Conservation (phyloP, 306 rosid genomes). For the Corylus avellana region DNA sequence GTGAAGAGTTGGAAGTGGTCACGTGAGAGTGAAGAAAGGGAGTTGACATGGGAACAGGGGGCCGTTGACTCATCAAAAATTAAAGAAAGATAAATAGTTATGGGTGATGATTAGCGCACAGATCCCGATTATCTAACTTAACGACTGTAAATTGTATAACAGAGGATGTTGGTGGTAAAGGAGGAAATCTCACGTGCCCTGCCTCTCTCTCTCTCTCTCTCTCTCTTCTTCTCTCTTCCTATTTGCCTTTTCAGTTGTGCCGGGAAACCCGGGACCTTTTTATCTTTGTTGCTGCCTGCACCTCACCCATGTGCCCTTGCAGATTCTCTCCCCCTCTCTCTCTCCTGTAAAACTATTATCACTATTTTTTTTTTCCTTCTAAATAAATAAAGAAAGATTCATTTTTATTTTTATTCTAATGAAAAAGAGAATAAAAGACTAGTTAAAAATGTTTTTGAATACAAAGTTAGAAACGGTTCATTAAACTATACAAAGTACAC, state of each 20-base stretch:
- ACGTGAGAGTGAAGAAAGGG: conserved; percentile 36
- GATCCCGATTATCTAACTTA: conserved; percentile 45
- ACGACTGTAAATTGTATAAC: not conserved
- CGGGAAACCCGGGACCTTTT: conserved; percentile 38
- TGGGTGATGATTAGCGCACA: conserved; percentile 62
- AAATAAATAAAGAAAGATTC: too few relatives aligned
- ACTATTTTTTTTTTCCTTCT: too few relatives aligned
- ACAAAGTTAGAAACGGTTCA: too few relatives aligned
- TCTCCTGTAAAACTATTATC: too few relatives aligned
- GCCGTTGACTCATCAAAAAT: conserved; percentile 28
- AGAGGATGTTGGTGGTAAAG: conserved; percentile 39
- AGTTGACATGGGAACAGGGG: conserved; percentile 47
- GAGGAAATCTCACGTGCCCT: conserved; percentile 59
- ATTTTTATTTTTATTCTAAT: too few relatives aligned
- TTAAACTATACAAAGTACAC: too few relatives aligned
- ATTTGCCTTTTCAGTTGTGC: conserved; percentile 33
- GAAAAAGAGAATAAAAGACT: too few relatives aligned
- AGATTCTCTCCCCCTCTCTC: conserved; percentile 8
- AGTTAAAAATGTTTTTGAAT: too few relatives aligned
- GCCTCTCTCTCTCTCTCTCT: not conserved
- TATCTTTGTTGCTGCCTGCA: conserved; percentile 9
- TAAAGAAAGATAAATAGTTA: conserved; percentile 23
- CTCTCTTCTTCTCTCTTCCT: not conserved
- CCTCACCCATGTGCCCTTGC: conserved; percentile 38
- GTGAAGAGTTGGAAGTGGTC: not conserved